These are phyloP conservation scores for Myriosclerotinia duriaeana DNA, from an alignment of 2,329 filamentous ascomycete species.

Conservation along the genomic window DNA sequence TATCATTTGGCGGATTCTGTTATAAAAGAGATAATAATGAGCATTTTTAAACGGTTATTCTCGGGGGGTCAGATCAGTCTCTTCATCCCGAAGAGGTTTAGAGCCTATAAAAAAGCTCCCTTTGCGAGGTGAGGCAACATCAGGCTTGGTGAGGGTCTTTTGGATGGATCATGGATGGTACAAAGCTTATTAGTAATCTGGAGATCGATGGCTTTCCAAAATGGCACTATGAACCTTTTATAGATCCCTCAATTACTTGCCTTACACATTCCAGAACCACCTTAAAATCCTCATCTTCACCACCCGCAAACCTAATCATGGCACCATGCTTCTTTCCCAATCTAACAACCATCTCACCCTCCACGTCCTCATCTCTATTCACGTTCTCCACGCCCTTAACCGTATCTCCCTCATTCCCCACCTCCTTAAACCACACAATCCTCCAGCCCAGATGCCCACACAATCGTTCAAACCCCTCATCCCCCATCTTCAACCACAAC, in stretches of 20 bases:
- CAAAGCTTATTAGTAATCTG: no score
- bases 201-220: no score
- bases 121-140: no score
- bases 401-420: background rate
- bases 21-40: no score
- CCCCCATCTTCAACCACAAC: conserved; percentile 7
- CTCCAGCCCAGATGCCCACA: background rate
- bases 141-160: no score
- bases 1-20: no score
- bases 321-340: conserved; percentile 12
- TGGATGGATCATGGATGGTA: no score
- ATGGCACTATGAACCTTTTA: background rate
- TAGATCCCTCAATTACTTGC: background rate
- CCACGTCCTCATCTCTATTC: background rate
- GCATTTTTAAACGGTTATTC: no score
- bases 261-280: background rate
- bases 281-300: conserved; percentile 13
- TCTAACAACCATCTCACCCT: background rate
- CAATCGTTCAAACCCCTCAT: conserved; percentile 6
- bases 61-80: no score
- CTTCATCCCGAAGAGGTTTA: no score
- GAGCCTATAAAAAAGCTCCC: no score
- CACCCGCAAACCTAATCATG: background rate
- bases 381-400: background rate
- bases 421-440: conserved; percentile 10